A percentile compares a stretch with the other conserved stretches of the same genome.
phyloP scores from a whole-genome alignment of 2,329 filamentous ascomycete genomes.

The Coniochaeta ligniaria region DNA sequence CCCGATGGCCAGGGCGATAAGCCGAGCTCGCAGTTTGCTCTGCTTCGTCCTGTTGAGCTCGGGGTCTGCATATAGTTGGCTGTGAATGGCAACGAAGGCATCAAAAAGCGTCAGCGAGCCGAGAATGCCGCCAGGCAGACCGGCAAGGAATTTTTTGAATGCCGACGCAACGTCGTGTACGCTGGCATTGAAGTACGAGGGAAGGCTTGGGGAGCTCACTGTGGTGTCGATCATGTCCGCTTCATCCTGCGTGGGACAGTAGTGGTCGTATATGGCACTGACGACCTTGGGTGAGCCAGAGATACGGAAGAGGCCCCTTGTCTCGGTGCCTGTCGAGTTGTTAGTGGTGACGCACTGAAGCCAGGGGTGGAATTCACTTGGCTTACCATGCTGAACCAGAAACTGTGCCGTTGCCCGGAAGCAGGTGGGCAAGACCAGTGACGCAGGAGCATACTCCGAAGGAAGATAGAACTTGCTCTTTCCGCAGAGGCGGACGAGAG shows the following conservation, averaged over 20 bases:
- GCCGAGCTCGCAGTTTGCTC: constrained; percentile 50
- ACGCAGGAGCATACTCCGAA: constrained; percentile 47
- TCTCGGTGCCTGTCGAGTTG: constrained; percentile 24
- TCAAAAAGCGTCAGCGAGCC: constrained; percentile 57
- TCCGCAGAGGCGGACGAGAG: constrained; percentile 56
- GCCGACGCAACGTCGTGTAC: constrained; percentile 60
- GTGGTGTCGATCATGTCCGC: constrained; percentile 47
- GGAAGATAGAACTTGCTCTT: constrained; percentile 56
- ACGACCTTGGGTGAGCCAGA: constrained; percentile 51
- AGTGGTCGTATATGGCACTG: constrained; percentile 57
- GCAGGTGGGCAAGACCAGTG: constrained; percentile 56
- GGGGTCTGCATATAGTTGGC: constrained; percentile 42
- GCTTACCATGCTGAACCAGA: constrained; percentile 50
- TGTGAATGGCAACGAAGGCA: constrained; percentile 53
- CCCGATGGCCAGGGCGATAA: constrained; percentile 57
- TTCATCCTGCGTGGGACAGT: constrained; percentile 38
- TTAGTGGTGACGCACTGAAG: constrained; percentile 14
- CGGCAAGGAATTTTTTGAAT: constrained; percentile 59
- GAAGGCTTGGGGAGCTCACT: constrained; percentile 51
- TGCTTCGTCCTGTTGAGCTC: constrained; percentile 47
- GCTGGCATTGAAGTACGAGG: constrained; percentile 49
- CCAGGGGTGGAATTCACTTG: background rate
- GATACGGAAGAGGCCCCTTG: constrained; percentile 56
- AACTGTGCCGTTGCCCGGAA: constrained; percentile 60
- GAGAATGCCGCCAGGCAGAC: constrained; percentile 58